Evolutionary conservation across 1,284 basidiomycete genomes (phyloP), one percentile per base, ranked within the genome.

Genomic region (Cryptococcus hybrid): DNA sequence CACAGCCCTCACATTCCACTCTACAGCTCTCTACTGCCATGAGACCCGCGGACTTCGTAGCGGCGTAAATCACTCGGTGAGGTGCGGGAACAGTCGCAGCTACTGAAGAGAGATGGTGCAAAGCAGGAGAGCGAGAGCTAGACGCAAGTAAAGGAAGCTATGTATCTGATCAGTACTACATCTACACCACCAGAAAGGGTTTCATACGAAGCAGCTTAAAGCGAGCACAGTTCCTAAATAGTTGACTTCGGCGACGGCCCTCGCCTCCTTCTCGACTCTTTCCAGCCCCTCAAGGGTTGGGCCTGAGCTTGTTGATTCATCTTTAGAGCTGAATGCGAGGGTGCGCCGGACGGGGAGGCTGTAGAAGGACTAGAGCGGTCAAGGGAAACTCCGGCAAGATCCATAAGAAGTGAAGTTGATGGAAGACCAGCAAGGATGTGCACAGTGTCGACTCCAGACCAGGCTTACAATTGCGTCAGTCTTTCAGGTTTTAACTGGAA

Each of bases 361-460:
- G 38, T 11, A 9, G 15, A 15, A 39, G 52, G 13, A 5, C 40
- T 47, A 9, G 47, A 37, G 8, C 38, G 49, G 13, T 51, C 40
- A 13, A 56, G 49, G 5, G 45, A 45, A 40, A 57, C 57, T 11
- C 57, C 57, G 5, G 63, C 36, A 51, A 64, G 24, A 12, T 85
- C 84, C 68, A 94, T 81, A 13, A 96, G 77, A 0, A 92, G 89
- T 48, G 84, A 84, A 1, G 92, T 82, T 2, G 91, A 87, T 1
- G 90, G 91, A 0, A 93, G 89, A 5, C 93, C 93, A 6, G 92
- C 92, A 54, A 86, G 84, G 54, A 96, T 85, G 47, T 92, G 80
- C 3, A 95, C 71, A 0, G 92, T 96, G 71, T 96, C 92, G 3
- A 95, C 65, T 11, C 91, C 89, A 3, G 78, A 80, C 88, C 90